These are phyloP conservation scores for Lentinus tigrinus DNA, from an alignment of 768 basidiomycete genomes.

Conservation along the genomic window DNA sequence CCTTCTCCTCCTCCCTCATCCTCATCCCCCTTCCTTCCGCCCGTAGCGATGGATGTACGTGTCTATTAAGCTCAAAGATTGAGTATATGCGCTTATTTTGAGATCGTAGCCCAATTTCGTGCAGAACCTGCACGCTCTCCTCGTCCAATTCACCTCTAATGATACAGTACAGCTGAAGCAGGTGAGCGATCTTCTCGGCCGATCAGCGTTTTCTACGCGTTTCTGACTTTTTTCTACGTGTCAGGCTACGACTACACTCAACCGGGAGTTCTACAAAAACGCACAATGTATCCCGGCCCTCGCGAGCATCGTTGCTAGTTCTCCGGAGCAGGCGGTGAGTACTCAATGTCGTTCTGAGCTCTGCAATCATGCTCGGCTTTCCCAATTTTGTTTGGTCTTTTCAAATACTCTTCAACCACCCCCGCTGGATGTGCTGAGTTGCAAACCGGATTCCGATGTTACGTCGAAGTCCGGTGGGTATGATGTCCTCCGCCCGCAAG, in stretches of 20 bases:
- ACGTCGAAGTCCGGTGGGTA: no score
- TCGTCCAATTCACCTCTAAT: slow-evolving; percentile 81
- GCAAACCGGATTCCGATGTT: no score
- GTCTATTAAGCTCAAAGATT: neutral
- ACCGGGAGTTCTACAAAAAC: slow-evolving; percentile 91
- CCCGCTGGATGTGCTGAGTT: no score
- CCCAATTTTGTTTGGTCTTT: neutral
- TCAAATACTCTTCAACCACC: no score
- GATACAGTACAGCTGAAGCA: slow-evolving; percentile 89
- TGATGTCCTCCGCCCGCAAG: no score
- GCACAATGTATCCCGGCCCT: slow-evolving; percentile 89
- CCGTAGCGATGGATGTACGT: slow-evolving; percentile 16
- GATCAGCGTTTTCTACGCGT: slow-evolving; percentile 9
- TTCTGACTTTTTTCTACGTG: neutral
- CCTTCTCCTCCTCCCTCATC: slow-evolving; percentile 1
- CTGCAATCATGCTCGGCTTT: no score
- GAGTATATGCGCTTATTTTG: slow-evolving; percentile 1
- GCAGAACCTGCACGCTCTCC: slow-evolving; percentile 80
- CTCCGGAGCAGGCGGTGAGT: slow-evolving; percentile 82
- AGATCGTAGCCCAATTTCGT: slow-evolving; percentile 61
- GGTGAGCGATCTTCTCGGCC: slow-evolving; percentile 49
- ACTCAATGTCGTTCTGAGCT: no score
- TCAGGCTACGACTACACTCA: slow-evolving; percentile 89
- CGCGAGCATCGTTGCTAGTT: slow-evolving; percentile 80
- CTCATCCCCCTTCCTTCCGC: neutral